Evolutionary conservation across 2,329 filamentous ascomycete species (phyloP).

Genomic region (Aspergillus sp.): DNA sequence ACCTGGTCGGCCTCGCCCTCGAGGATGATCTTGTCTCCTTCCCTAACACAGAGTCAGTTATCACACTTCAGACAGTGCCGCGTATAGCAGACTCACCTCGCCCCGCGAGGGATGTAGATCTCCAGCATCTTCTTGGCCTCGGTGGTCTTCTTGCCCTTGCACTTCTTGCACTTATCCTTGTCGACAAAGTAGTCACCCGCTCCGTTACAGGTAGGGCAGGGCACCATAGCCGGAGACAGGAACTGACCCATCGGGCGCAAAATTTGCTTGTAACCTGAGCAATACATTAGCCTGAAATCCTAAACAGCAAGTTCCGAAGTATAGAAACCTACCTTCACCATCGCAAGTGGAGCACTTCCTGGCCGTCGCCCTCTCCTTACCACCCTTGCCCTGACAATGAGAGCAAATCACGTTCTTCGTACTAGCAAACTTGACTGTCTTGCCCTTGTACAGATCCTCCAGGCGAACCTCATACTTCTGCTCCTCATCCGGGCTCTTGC

Average conservation of each 20-base stretch:
- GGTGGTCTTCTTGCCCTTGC: slow-evolving; percentile 86
- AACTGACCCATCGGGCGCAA: slow-evolving; percentile 84
- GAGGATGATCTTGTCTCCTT: slow-evolving; percentile 86
- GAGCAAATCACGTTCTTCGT: slow-evolving; percentile 91
- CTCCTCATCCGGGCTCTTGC: slow-evolving; percentile 79
- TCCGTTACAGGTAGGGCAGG: slow-evolving; percentile 82
- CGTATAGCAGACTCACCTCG: slow-evolving; percentile 53
- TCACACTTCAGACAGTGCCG: too few relatives aligned
- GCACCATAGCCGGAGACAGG: slow-evolving; percentile 74
- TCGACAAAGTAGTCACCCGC: slow-evolving; percentile 87
- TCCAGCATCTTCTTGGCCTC: slow-evolving; percentile 93
- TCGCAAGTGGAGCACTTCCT: slow-evolving; percentile 80
- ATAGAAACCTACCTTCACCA: slow-evolving; percentile 61
- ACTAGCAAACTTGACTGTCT: slow-evolving; percentile 94
- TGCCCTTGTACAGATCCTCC: slow-evolving; percentile 97
- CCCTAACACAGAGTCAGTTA: slow-evolving; percentile 35
- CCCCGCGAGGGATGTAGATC: slow-evolving; percentile 90
- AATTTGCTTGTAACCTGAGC: slow-evolving; percentile 67
- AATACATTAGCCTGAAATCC: not conserved
- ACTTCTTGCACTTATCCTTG: slow-evolving; percentile 98
- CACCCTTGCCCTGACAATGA: slow-evolving; percentile 84
- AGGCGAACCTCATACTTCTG: slow-evolving; percentile 88
- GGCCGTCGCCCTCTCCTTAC: slow-evolving; percentile 88
- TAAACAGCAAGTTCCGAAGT: not conserved
- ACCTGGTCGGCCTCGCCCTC: slow-evolving; percentile 93